These are phyloP conservation scores for Dipodascus geniculatus DNA, from an alignment of 805 yeast species.

Conservation along the genomic window DNA sequence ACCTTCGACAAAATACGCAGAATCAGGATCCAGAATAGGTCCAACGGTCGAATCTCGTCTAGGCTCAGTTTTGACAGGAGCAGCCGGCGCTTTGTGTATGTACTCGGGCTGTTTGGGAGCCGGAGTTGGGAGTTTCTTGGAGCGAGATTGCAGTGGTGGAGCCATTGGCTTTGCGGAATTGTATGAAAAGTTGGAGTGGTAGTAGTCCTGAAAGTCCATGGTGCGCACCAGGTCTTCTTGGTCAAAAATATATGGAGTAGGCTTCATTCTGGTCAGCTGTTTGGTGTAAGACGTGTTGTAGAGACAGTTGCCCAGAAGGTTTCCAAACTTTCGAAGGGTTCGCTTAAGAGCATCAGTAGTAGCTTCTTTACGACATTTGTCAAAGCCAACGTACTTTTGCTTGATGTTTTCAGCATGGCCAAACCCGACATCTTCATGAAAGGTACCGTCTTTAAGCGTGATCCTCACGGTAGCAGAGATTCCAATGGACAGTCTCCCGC, in stretches of 20 bases:
- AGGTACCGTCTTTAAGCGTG: slow-evolving; percentile 69
- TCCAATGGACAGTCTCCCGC: slow-evolving; percentile 14
- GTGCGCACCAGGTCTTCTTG: slow-evolving; percentile 10
- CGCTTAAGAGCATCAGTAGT: slow-evolving; percentile 76
- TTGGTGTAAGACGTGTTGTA: slow-evolving; percentile 22
- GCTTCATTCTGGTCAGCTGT: slow-evolving; percentile 14
- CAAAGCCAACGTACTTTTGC: slow-evolving; percentile 55
- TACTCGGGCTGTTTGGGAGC: background rate
- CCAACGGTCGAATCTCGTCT: background rate
- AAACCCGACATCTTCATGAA: slow-evolving; percentile 64
- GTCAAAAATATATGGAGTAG: slow-evolving; percentile 7
- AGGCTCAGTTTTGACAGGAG: background rate
- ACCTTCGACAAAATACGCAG: background rate
- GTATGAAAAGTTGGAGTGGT: background rate
- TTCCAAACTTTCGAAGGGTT: slow-evolving; percentile 69
- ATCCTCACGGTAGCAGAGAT: slow-evolving; percentile 42
- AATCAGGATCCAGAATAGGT: background rate
- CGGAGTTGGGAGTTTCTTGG: slow-evolving; percentile 1
- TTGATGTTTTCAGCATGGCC: slow-evolving; percentile 50
- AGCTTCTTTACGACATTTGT: slow-evolving; percentile 75
- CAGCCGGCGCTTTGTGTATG: background rate
- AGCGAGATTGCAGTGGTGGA: background rate
- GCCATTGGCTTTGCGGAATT: background rate
- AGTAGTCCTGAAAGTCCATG: slow-evolving; percentile 3
- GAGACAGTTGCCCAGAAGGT: slow-evolving; percentile 46